Conservation (phyloP, 2,329 filamentous ascomycete genomes). For the Phyllachora maydis region DNA sequence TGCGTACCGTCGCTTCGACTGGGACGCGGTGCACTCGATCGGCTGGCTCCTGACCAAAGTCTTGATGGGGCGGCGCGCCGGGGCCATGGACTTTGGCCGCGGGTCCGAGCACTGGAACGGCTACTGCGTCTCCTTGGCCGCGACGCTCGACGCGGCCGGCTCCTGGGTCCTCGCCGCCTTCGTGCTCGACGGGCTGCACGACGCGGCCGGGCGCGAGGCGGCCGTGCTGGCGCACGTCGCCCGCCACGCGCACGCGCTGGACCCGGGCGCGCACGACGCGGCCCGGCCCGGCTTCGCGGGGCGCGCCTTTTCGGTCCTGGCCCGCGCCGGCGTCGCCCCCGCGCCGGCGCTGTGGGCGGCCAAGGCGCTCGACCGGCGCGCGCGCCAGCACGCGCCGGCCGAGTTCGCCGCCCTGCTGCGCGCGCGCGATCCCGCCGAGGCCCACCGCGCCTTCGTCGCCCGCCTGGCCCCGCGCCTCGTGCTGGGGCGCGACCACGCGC, state of each 20-base stretch:
- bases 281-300: conserved; percentile 25
- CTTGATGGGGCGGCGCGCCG: too few species aligned
- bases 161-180: conserved; percentile 55
- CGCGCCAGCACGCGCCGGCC: conserved; percentile 43
- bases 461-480: conserved; percentile 67
- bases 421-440: conserved; percentile 57
- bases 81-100: conserved; percentile 28
- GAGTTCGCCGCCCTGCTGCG: conserved; percentile 68
- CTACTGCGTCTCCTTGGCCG: conserved; percentile 6
- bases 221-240: conserved; percentile 55
- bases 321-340: conserved; percentile 52
- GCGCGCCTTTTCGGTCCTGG: conserved; percentile 40
- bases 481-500: conserved; percentile 60
- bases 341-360: conserved; percentile 69
- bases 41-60: conserved; percentile 63
- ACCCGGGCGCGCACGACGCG: conserved; percentile 17
- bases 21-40: conserved; percentile 51
- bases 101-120: too few species aligned
- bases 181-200: conserved; percentile 56
- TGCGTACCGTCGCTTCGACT: conserved; percentile 43
- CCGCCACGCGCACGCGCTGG: conserved; percentile 47
- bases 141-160: conserved; percentile 44
- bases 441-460: conserved; percentile 63
- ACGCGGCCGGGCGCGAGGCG: conserved; percentile 37
- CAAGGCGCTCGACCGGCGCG: conserved; percentile 64